These are phyloP conservation scores for Fonsecaea nubica DNA, from an alignment of 2,329 filamentous ascomycete species.

Conservation along the genomic window DNA sequence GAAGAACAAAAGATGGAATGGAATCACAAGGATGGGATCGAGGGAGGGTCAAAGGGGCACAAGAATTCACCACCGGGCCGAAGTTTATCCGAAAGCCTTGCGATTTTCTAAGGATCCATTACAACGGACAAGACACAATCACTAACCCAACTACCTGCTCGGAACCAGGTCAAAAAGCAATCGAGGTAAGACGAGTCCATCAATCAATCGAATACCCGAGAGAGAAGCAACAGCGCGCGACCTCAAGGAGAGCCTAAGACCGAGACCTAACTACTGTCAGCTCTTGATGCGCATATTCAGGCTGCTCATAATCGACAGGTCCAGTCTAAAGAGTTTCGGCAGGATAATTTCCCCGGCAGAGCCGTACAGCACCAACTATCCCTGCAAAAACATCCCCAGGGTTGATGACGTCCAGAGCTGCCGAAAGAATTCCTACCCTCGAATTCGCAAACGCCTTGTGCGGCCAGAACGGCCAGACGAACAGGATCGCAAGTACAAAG, in stretches of 20 bases:
- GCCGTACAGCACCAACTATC: background rate
- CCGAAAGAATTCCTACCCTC: background rate
- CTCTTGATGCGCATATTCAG: background rate
- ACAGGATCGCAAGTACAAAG: background rate
- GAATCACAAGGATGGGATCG: background rate
- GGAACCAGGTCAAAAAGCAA: background rate
- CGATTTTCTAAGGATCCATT: background rate
- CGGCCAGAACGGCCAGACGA: background rate
- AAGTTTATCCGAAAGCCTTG: background rate
- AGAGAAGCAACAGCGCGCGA: background rate
- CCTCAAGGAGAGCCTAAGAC: background rate
- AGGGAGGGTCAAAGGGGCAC: background rate
- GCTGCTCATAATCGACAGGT: background rate
- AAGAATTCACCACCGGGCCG: background rate
- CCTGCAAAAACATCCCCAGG: background rate
- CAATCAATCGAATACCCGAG: background rate
- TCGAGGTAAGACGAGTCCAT: background rate
- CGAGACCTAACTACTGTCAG: background rate
- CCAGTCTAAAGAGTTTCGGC: background rate
- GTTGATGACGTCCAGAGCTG: background rate
- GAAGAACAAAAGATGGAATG: background rate
- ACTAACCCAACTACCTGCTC: background rate
- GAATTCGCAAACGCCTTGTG: background rate
- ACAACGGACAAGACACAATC: background rate
- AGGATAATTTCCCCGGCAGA: background rate